phyloP scores from a whole-genome alignment of 192 early-diverging fungal species.

The Paraglomus brasilianum region DNA sequence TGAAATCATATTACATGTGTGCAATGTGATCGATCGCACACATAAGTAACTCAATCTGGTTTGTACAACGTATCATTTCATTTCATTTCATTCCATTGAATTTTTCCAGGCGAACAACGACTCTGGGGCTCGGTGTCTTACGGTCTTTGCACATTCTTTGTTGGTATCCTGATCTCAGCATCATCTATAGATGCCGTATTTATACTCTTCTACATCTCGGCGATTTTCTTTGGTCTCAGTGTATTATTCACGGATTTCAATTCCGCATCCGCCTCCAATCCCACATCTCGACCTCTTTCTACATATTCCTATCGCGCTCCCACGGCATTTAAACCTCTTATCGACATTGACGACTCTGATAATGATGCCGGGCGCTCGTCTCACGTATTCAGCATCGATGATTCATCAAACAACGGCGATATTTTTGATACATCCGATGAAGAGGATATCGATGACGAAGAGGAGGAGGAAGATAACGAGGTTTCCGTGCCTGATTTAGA shows the following conservation, averaged over 20 bases:
- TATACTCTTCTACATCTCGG: slow-evolving; percentile 41
- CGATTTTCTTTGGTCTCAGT: slow-evolving; percentile 37
- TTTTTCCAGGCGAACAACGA: slow-evolving; percentile 38
- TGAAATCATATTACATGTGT: background rate
- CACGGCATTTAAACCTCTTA: slow-evolving; percentile 24
- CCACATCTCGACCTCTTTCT: background rate
- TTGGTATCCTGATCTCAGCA: slow-evolving; percentile 37
- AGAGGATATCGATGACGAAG: slow-evolving; percentile 25
- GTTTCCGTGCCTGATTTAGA: slow-evolving; percentile 35
- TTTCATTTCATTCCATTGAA: too few species aligned
- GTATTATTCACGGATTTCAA: slow-evolving; percentile 40
- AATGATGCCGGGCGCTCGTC: slow-evolving; percentile 17
- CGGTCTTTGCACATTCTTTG: slow-evolving; percentile 32
- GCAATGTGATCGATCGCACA: background rate
- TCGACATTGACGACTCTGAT: slow-evolving; percentile 22
- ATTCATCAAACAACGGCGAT: slow-evolving; percentile 30
- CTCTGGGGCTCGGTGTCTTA: slow-evolving; percentile 48
- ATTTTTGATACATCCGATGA: slow-evolving; percentile 27
- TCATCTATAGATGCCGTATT: slow-evolving; percentile 45
- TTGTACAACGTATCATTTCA: too few species aligned
- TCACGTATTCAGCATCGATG: slow-evolving; percentile 37
- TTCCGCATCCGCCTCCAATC: slow-evolving; percentile 14
- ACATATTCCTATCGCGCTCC: too few species aligned
- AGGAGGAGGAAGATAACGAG: background rate
- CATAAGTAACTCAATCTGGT: slow-evolving; percentile 22